Evolutionary conservation across 2,329 filamentous ascomycete species (phyloP), one percentile per base, ranked within the genome.

Genomic region (Colletotrichum tropicicola): DNA sequence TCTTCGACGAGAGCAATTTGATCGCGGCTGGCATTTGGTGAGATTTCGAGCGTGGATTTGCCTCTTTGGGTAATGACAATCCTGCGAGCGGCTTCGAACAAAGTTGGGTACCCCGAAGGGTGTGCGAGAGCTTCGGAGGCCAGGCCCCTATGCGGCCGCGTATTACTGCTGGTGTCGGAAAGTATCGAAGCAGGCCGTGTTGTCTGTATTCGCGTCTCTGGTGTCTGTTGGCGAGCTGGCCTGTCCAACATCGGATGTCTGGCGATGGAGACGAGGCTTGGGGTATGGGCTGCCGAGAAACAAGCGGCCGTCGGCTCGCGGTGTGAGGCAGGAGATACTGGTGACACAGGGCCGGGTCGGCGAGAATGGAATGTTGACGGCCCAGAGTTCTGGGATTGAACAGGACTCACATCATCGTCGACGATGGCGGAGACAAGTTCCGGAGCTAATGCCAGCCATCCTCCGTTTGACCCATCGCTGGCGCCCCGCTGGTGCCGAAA

Each of bases 31-130:
- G 35, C 28, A 15, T 15, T 19, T 27, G 32, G 28, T 13, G 25
- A 17, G 17, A 12, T 39, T 6, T 59, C 30, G 19, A n/a, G n/a
- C 3, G 41, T 19, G 17, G 10, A 17, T 25, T 23, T 59, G 6
- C 41, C 32, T 10, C 55, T 30, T 23, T 53, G 30, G 19, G 39
- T 64, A 6, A 64, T 52, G 15, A 48, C 30, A 9, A 59, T 64
- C 47, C 28, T 64, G 17, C 30, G 23, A 6, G 60, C 60, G 10
- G 60, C 55, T 41, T 64, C 39, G 19, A 59, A 59, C 6, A 53
- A 10, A 25, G 32, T 15, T 2, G 45, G 47, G n/a, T 53, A 59
- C 12, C 43, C 55, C 12, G 32, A 59, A 6, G 47, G 39, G 15
- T 52, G 39, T 25, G 57, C 30, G 9, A 52, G 30, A 6, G 39